These are phyloP conservation scores for Paramecium biaurelia DNA, from an alignment of 73 alveolate genomes.

Conservation along the genomic window DNA sequence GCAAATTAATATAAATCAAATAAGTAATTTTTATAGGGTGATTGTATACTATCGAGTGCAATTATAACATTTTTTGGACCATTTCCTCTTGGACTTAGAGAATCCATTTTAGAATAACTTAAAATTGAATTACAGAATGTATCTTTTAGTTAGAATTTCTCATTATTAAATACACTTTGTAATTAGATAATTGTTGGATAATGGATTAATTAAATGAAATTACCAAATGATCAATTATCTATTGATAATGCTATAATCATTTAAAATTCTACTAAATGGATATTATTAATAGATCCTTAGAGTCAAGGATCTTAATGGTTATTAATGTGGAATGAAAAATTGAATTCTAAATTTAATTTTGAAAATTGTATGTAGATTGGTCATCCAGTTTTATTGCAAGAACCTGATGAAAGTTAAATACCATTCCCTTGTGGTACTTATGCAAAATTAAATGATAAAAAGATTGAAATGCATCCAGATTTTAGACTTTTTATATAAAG, in stretches of 20 bases:
- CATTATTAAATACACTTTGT: slow-evolving; percentile 35
- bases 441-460: slow-evolving; percentile 74
- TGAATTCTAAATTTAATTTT: slow-evolving; percentile 79
- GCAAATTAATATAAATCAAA: slow-evolving; percentile 67
- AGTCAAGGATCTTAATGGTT: slow-evolving; percentile 98
- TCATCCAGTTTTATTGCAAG: slow-evolving; percentile 84
- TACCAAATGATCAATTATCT: slow-evolving; percentile 79
- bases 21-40: slow-evolving; percentile 95
- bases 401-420: slow-evolving; percentile 76
- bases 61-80: slow-evolving; percentile 99
- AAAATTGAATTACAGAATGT: neutral
- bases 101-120: slow-evolving; percentile 54
- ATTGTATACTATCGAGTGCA: slow-evolving; percentile 98
- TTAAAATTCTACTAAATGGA: slow-evolving; percentile 97
- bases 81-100: slow-evolving; percentile 73
- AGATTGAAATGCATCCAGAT: slow-evolving; percentile 76
- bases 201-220: slow-evolving; percentile 73
- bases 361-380: slow-evolving; percentile 90
- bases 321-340: slow-evolving; percentile 72
- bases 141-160: slow-evolving; percentile 50
- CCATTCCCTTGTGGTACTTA: slow-evolving; percentile 57
- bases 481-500: slow-evolving; percentile 97
- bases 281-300: slow-evolving; percentile 99
- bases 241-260: slow-evolving; percentile 99
- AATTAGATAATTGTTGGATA: slow-evolving; percentile 70